Evolutionary conservation across 2,329 filamentous ascomycete species (phyloP), one percentile per base, ranked within the genome.

Genomic region (Calonectria pteridis): DNA sequence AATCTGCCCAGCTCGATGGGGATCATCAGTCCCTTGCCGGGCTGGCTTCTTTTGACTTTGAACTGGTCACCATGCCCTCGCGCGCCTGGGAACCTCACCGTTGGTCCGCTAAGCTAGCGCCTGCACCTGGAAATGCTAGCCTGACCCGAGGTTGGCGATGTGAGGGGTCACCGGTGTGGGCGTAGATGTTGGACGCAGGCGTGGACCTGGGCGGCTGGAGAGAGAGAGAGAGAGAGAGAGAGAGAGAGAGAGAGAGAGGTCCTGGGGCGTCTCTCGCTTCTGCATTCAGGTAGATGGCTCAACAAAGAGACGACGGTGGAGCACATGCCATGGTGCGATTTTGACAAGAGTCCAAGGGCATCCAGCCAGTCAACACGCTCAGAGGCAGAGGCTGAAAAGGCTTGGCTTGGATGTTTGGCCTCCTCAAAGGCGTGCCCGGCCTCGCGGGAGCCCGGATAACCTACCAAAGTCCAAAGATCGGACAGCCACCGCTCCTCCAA

Each of bases 11-110:
- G 75, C 53, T 65, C 43, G 70, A 78, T 76, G 73, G 76, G 74
- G 74, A 76, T 74, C 67, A 77, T 71, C 70, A 66, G 70, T 72
- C 69, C 75, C 77, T 55, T 78, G 74, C 71, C 37, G 51, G 69
- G 62, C 68, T 74, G 76, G 69, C 62, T 67, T 65, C 67, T 76
- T 76, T 76, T 73, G 75, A 72, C 51, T 69, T 75, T 72, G 71
- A 66, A 40, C 62, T 71, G 50, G 40, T 51, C 69, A 16, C 40
- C 26, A 35, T 55, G 43, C 29, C 64, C 64, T 67, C 55, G 55
- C 28, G 55, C 28, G 33, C 31, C 63, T 53, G 46, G 64, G 64
- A 64, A 46, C 63, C 23, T 62, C 29, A 40, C 43, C 62, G 62
- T 71, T 71, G 40, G 63, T 71, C 62, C 55, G 35, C 55, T 62